Evolutionary conservation across 768 basidiomycete genomes (phyloP).

Genomic region (Leccinum subtestaceum): DNA sequence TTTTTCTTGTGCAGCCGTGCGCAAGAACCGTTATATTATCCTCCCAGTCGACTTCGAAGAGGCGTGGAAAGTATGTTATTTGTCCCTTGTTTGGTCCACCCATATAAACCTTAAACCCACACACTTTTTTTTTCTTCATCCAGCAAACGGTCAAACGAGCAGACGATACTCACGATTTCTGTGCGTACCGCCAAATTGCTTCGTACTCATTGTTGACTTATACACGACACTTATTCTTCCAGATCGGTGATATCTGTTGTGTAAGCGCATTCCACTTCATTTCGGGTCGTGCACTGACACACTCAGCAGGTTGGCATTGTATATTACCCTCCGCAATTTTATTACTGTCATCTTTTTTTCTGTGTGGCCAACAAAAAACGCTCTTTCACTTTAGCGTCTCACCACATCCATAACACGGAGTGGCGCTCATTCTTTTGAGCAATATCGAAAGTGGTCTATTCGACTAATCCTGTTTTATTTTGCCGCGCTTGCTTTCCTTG

Average conservation of each 20-base stretch:
- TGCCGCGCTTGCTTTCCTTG: slow-evolving; percentile 37
- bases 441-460: slow-evolving; percentile 43
- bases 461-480: slow-evolving; percentile 36
- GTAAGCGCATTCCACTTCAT: slow-evolving; percentile 38
- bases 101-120: slow-evolving; percentile 32
- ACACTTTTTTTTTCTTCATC: slow-evolving; percentile 32
- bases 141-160: slow-evolving; percentile 91
- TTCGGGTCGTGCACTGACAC: slow-evolving; percentile 14
- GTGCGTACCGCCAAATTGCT: slow-evolving; percentile 44
- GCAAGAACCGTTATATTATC: slow-evolving; percentile 98
- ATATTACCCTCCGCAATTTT: slow-evolving; percentile 35
- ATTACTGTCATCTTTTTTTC: slow-evolving; percentile 12
- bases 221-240: neutral
- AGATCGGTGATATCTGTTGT: slow-evolving; percentile 39
- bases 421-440: slow-evolving; percentile 87
- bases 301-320: slow-evolving; percentile 31
- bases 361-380: slow-evolving; percentile 25
- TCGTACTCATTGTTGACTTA: slow-evolving; percentile 7
- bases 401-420: slow-evolving; percentile 54
- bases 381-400: slow-evolving; percentile 89
- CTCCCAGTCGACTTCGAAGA: slow-evolving; percentile 97
- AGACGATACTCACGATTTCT: slow-evolving; percentile 97
- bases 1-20: slow-evolving; percentile 55
- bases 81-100: slow-evolving; percentile 43
- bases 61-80: slow-evolving; percentile 94